Evolutionary conservation across 805 yeast genomes (phyloP), one percentile per base, ranked within the genome.

Genomic region (Pichia kluyveri): DNA sequence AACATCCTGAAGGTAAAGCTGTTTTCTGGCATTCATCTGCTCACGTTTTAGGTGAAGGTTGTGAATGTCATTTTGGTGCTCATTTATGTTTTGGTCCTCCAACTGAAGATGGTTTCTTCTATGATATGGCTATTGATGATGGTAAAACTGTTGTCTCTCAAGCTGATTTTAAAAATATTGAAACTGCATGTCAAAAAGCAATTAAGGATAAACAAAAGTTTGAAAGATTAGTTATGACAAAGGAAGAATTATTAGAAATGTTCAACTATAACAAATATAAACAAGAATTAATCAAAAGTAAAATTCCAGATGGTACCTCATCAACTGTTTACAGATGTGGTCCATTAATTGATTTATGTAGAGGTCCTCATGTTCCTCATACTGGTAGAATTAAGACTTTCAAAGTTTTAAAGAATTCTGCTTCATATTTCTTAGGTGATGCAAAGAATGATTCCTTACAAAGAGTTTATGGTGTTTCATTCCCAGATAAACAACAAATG

Each of bases 11-110:
- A 62, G 99, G 98, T 68, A 87, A 83, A 66, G 80, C 82, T 55
- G 98, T 91, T 36, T 93, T 93, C 71, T 93, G 99, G 99, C 99
- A 93, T 68, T 93, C 99, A 3, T 85, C 96, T 56, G 99, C 99
- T 46, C 99, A 93, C 70, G 91, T 93, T 47, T 73, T 93, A 59
- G 99, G 99, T 70, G 99, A 93, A 73, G 91, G 97, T 43, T 86
- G 96, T 73, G 99, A 93, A 72, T 84, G 96, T 67, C 93, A 88
- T 68, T 74, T 83, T 66, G 98, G 97, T 57, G 95, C 96, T 55
- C 96, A 91, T 66, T 80, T 93, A 56, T 81, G 87, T 66, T 72
- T 82, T 54, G 99, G 99, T 56, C 99, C 99, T 32, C 99, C 99
- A 66, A 91, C 96, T 51, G 88, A 83, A 47, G 98, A 91, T 55